These are phyloP conservation scores for Phellopilus nigrolimitatus DNA, from an alignment of 1,284 basidiomycete genomes.

Conservation along the genomic window DNA sequence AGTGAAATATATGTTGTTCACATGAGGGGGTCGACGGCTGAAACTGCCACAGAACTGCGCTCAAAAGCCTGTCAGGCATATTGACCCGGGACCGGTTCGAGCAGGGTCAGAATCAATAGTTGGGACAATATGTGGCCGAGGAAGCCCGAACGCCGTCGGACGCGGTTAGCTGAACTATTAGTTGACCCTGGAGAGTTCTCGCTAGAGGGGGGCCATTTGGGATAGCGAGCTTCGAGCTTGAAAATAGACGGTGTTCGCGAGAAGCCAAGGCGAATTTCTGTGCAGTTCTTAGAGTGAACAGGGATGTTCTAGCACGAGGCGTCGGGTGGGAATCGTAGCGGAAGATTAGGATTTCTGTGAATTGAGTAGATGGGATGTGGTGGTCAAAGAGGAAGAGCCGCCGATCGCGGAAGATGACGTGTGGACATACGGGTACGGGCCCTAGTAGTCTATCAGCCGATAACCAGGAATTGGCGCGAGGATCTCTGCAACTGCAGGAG, in stretches of 20 bases:
- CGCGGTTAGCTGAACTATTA: neutral
- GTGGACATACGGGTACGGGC: neutral
- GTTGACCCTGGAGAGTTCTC: neutral
- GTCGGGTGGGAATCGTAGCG: neutral
- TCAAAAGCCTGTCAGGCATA: slow-evolving; percentile 1
- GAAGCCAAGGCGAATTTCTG: neutral
- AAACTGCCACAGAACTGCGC: slow-evolving; percentile 16
- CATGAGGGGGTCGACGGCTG: slow-evolving; percentile 10
- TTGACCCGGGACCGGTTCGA: neutral
- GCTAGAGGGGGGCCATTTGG: too few relatives aligned
- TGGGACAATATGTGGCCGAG: too few relatives aligned
- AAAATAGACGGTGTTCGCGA: neutral
- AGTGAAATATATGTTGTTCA: slow-evolving; percentile 7
- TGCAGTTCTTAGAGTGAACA: too few relatives aligned
- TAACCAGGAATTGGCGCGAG: neutral
- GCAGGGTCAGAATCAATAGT: slow-evolving; percentile 3
- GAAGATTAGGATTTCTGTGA: neutral
- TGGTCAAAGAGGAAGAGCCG: slow-evolving; percentile 4
- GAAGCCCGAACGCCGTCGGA: slow-evolving; percentile 10
- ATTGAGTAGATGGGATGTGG: neutral
- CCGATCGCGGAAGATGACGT: slow-evolving; percentile 2
- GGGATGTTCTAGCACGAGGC: neutral
- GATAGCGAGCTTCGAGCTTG: neutral
- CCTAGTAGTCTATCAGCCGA: slow-evolving; percentile 13
- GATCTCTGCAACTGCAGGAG: slow-evolving; percentile 4